Evolutionary conservation across 2,329 filamentous ascomycete genomes (phyloP), one percentile per base, ranked within the genome.

Genomic region (Trichoderma hamatum): DNA sequence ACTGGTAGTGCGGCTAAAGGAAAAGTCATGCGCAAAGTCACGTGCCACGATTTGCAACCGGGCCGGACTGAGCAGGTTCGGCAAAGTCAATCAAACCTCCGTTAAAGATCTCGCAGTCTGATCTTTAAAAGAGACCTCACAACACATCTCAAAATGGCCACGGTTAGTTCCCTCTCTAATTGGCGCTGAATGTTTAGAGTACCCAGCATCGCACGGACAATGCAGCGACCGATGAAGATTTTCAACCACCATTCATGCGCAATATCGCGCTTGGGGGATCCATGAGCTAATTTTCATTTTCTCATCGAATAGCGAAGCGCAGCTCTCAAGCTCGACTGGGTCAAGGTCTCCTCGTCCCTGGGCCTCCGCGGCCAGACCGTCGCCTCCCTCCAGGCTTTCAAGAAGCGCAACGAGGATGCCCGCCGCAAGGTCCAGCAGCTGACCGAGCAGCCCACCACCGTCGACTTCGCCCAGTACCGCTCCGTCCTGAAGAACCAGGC

Each of bases 251-350:
- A 70, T 46, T 13, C n/a, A 34, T 73, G 71, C 73, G 67, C 54
- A 46, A 43, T 51, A 65, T 70, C 70, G 62, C 71, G 21, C 46
- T 49, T 19, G 61, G 32, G 72, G 21, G 46, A 21, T 55, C 67
- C 71, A 74, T 85, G 85, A 86, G 85, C 85, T 87, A 86, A 87
- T 86, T 86, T 84, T 78, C 74, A 75, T 71, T 74, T 72, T 74
- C 71, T 66, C 62, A 68, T 70, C 71, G 72, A 73, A 82, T 82
- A 98, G 95, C 92, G 94, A 89, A 97, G 93, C 89, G 94, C 95
- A 87, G 94, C 95, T 84, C 89, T 96, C 84, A 99, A 98, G 90
- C 89, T 99, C 88, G 96, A 99, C 90, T 99, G 96, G 96, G 89
- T 89, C 85, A 96, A 96, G 86, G 89, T 99, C 80, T 91, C 91